Base-by-base conservation (phyloP, 371 early-diverging fungal genomes). In the Syncephalastrum contaminatum region DNA sequence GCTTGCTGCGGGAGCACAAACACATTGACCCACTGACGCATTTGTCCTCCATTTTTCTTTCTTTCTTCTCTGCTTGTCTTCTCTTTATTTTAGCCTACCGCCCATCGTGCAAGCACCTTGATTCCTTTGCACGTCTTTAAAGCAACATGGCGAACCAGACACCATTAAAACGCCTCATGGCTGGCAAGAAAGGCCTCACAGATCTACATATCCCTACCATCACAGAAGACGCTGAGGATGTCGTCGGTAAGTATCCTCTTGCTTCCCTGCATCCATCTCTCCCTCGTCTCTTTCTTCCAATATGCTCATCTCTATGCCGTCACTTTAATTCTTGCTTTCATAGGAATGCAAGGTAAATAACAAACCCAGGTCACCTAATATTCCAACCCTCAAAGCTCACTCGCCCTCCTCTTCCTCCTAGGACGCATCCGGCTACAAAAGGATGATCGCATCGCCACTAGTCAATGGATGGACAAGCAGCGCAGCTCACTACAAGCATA, bases 401-500 rank as follows among this genome's bases (percentile, higher is more conserved):
- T 24, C 2, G 13, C 8, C 7, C 24, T 24, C 8, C 48, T 12
- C 7, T 20, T 18, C 21, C 18, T 48, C 30, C 27, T 51, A 77
- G 88, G 88, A 7, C 84, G 88, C 20, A 82, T 85, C 58, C 70
- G 88, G 45, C 65, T 88, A 55, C 82, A 83, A 53, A 83, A 77
- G 51, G 77, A 81, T 58, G 78, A 76, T 6, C 50, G 41, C 41
- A 65, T 45, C 45, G 57, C 59, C 64, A 82, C 76, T 18, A 84
- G 85, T 39, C 83, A 80, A 53, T 96, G 97, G 94, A 93, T 99
- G 89, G 99, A 99, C 67, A 77, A 83, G 24, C 92, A 97, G 73
- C 85, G 99, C 56, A 83, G 86, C 43, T 92, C 94, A 47, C 72
- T 98, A 42, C 90, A 91, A 51, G 97, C 98, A 2, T 99, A 99